Conservation (phyloP, 139 green algal species). For the Chlamydomonas sp. region DNA sequence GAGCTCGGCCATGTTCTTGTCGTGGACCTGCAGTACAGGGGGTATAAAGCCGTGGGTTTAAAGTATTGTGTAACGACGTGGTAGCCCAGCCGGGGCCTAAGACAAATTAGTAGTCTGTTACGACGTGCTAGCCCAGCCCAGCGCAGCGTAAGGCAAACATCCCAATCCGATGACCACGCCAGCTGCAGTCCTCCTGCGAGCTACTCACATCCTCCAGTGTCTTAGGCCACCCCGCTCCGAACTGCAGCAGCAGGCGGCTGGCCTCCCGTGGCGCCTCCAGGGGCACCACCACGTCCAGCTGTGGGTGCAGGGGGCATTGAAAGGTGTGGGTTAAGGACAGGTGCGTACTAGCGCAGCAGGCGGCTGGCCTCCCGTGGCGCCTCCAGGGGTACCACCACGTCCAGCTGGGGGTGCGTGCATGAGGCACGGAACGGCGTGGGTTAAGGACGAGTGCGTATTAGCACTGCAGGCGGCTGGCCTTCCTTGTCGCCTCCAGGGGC, state of each 20-base stretch:
- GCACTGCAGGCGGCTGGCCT: not conserved
- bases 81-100: not conserved
- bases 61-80: not conserved
- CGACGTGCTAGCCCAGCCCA: too few species aligned
- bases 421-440: too few species aligned
- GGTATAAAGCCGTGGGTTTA: not conserved
- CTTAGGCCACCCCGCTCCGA: constrained; percentile 7
- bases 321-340: too few species aligned
- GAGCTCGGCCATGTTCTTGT: constrained; percentile 26
- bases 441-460: not conserved
- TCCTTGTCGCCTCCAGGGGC: not conserved
- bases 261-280: not conserved
- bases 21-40: constrained; percentile 5
- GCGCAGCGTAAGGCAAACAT: not conserved
- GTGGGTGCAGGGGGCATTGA: too few species aligned
- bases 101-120: not conserved
- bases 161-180: not conserved
- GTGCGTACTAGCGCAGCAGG: not conserved
- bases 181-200: not conserved
- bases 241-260: not conserved
- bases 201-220: constrained; percentile 1
- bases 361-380: not conserved
- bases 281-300: constrained; percentile 21
- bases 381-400: constrained; percentile 34
- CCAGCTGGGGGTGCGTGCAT: not conserved